Evolutionary conservation across 2,329 filamentous ascomycete genomes (phyloP), one percentile per base, ranked within the genome.

Genomic region (Emmonsiellopsis sp.): DNA sequence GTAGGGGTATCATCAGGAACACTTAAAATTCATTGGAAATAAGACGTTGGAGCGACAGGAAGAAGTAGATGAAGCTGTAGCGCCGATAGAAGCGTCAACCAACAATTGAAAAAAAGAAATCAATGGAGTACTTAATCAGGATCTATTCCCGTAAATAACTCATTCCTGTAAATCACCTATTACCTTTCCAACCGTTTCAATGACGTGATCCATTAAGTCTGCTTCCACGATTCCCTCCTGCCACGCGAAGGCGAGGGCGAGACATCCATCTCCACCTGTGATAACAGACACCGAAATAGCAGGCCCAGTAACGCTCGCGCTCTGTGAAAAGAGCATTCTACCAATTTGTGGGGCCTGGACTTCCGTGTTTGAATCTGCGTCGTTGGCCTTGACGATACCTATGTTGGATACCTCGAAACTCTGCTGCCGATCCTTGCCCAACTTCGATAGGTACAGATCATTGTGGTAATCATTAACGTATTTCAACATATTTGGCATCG

Each of bases 321-420:
- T 71, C 57, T 78, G 74, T 26, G 73, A 74, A 52, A 78, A 77
- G 3, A 73, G 55, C 59, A 76, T 67, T 3, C 71, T 65, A 1
- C 68, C 68, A 31, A 76, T 65, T 15, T 55, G 59, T 59, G 66
- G 60, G 8, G 2, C 35, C 3, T 2, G n/a, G 2, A 26, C 31
- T 11, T 16, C 50, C 30, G 30, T 26, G 9, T 32, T 7, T 5
- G 31, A 13, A 16, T 32, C 31, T 37, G 37, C 13, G n/a, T 49
- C 13, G 2, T 30, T 32, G n/a, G 32, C 7, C 11, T 58, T 59
- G 45, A 72, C 64, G 2, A 70, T 60, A 0, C 76, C 76, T 3
- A 78, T 51, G 59, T 76, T 78, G 0, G 75, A 76, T 7, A 78
- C 53, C 56, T 78, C 75, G 20, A 71, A 74, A 7, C 65, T 70